Evolutionary conservation across 257 asterid genomes (phyloP).

Genomic region (Jacaranda mimosifolia): DNA sequence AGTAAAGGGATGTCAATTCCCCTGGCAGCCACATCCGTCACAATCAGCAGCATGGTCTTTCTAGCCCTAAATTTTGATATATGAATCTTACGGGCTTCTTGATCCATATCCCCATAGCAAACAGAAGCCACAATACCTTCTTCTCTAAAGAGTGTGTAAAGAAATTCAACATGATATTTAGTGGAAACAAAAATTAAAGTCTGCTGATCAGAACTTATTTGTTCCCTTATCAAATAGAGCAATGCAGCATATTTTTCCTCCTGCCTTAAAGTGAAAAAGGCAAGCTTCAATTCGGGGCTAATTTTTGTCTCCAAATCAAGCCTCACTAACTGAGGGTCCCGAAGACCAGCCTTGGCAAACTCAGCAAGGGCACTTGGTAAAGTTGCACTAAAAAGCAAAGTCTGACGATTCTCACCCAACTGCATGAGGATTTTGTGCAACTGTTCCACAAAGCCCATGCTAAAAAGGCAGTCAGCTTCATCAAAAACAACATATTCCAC

Average conservation of each 20-base stretch:
- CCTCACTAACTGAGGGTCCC: slow-evolving; percentile 92
- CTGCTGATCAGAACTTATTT: slow-evolving; percentile 73
- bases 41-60: slow-evolving; percentile 88
- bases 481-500: slow-evolving; percentile 95
- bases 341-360: slow-evolving; percentile 96
- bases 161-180: slow-evolving; percentile 92
- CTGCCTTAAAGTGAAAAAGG: slow-evolving; percentile 82
- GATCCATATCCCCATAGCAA: slow-evolving; percentile 99
- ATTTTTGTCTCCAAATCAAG: slow-evolving; percentile 94
- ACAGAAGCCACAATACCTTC: slow-evolving; percentile 90
- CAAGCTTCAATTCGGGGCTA: slow-evolving; percentile 85
- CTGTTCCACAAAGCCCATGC: slow-evolving; percentile 96
- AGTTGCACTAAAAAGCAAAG: slow-evolving; percentile 94
- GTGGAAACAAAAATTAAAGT: slow-evolving; percentile 88
- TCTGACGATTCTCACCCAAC: slow-evolving; percentile 89
- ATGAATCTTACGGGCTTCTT: slow-evolving; percentile 88
- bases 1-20: slow-evolving; percentile 98
- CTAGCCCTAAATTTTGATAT: slow-evolving; percentile 83
- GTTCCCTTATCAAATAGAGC: slow-evolving; percentile 86
- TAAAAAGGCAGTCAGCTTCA: slow-evolving; percentile 95
- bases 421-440: slow-evolving; percentile 74
- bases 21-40: slow-evolving; percentile 98
- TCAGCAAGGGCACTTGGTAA: slow-evolving; percentile 96
- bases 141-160: slow-evolving; percentile 64
- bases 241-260: slow-evolving; percentile 89